phyloP scores from a whole-genome alignment of 441 rosid genomes.

The Arabidopsis lyrata region DNA sequence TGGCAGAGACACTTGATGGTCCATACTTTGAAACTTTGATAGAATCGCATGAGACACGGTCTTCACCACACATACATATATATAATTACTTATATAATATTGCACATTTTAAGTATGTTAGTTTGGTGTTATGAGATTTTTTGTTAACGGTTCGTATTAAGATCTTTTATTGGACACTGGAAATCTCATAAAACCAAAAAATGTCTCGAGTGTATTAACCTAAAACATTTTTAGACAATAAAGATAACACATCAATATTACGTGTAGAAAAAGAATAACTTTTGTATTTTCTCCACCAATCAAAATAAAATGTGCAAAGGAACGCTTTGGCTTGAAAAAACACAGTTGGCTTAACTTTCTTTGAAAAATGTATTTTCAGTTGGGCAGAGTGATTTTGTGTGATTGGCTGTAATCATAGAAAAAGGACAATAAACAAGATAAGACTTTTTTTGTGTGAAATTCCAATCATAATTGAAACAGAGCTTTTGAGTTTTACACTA shows the following conservation, averaged over 20 bases:
- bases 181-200: no score
- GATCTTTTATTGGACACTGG: background rate
- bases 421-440: slow-evolving; percentile 10
- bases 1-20: slow-evolving; percentile 27
- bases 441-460: background rate
- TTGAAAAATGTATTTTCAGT: no score
- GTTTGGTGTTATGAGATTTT: background rate
- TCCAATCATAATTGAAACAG: slow-evolving; percentile 7
- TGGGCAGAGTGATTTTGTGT: no score
- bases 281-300: no score
- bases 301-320: no score
- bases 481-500: background rate
- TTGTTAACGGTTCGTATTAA: background rate
- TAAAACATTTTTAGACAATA: no score
- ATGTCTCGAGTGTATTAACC: no score
- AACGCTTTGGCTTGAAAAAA: no score
- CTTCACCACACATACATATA: background rate
- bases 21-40: slow-evolving; percentile 27
- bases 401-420: background rate
- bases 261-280: no score
- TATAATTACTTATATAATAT: background rate
- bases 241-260: no score
- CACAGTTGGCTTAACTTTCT: no score
- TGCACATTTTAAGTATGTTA: background rate
- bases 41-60: background rate